phyloP scores from a whole-genome alignment of 2,329 filamentous ascomycete genomes.

The Microcyclosporella mali region DNA sequence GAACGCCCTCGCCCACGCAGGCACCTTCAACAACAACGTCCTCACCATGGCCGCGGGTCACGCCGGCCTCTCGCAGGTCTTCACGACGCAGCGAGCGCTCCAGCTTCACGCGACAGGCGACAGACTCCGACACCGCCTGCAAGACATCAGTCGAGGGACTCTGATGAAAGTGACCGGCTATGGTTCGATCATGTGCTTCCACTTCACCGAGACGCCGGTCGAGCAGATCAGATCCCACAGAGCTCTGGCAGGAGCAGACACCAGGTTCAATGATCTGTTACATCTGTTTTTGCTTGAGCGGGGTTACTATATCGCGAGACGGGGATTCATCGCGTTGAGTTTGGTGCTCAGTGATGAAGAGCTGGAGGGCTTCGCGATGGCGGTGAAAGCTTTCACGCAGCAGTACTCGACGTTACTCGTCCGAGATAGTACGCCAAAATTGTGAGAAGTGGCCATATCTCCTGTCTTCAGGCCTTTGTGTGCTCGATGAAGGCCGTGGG shows the following conservation, averaged over 20 bases:
- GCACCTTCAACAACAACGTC: constrained; percentile 64
- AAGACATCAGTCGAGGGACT: constrained; percentile 28
- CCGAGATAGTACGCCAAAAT: background rate
- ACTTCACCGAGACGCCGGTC: constrained; percentile 29
- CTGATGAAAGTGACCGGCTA: constrained; percentile 34
- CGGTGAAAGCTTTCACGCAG: constrained; percentile 10
- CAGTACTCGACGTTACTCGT: constrained; percentile 4
- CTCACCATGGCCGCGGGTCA: constrained; percentile 54
- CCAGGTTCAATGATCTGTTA: constrained; percentile 30
- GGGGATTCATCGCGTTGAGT: constrained; percentile 34
- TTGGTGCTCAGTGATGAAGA: constrained; percentile 31
- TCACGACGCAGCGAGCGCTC: constrained; percentile 28
- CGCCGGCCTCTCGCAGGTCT: constrained; percentile 34
- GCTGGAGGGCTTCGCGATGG: constrained; percentile 29
- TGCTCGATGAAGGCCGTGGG: no score
- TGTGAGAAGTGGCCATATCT: background rate
- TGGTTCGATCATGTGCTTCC: constrained; percentile 34
- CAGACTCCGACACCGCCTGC: constrained; percentile 24
- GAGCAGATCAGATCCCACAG: constrained; percentile 21
- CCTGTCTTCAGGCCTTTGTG: background rate
- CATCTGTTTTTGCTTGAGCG: constrained; percentile 35
- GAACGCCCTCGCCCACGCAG: constrained; percentile 48
- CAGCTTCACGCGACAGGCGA: constrained; percentile 32
- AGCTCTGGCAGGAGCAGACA: constrained; percentile 22
- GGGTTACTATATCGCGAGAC: constrained; percentile 33